Conservation (phyloP, 768 basidiomycete species). For the Hydnum rufescens region DNA sequence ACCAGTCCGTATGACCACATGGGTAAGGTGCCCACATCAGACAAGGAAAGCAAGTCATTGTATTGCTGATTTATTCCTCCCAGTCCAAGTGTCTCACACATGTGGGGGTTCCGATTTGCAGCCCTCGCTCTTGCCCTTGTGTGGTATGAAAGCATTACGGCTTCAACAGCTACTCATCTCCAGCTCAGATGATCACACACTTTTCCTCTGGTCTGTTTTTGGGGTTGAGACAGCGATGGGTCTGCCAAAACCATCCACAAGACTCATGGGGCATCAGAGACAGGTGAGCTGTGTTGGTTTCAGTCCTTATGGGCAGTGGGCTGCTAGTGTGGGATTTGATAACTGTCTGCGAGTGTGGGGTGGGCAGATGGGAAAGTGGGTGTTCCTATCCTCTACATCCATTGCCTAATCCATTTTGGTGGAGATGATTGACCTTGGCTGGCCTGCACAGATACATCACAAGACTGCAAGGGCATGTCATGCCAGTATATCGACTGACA, state of each 20-base stretch:
- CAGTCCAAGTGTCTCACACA: not conserved
- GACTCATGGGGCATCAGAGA: constrained; percentile 86
- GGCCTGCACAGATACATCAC: constrained; percentile 69
- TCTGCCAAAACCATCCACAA: constrained; percentile 51
- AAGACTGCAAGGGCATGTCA: constrained; percentile 79
- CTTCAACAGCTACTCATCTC: constrained; percentile 62
- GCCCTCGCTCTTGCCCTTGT: constrained; percentile 57
- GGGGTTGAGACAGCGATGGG: constrained; percentile 26
- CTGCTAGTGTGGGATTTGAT: constrained; percentile 83
- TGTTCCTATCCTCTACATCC: constrained; percentile 4
- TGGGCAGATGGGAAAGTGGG: constrained; percentile 32
- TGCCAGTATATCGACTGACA: constrained; percentile 80
- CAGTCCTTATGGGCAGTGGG: constrained; percentile 81
- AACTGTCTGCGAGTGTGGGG: constrained; percentile 87
- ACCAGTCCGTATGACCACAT: constrained; percentile 91
- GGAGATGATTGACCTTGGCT: too few relatives aligned
- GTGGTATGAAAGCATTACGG: constrained; percentile 55
- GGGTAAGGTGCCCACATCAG: constrained; percentile 53
- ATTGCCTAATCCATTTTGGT: too few relatives aligned
- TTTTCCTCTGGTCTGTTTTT: constrained; percentile 88
- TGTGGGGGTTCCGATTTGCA: constrained; percentile 16
- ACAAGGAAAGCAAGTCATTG: constrained; percentile 84
- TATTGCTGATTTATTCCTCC: too few relatives aligned
- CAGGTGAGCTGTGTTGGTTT: constrained; percentile 89
- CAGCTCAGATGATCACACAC: constrained; percentile 93